phyloP scores from a whole-genome alignment of 192 early-diverging fungal species.

The Coemansia sp. region DNA sequence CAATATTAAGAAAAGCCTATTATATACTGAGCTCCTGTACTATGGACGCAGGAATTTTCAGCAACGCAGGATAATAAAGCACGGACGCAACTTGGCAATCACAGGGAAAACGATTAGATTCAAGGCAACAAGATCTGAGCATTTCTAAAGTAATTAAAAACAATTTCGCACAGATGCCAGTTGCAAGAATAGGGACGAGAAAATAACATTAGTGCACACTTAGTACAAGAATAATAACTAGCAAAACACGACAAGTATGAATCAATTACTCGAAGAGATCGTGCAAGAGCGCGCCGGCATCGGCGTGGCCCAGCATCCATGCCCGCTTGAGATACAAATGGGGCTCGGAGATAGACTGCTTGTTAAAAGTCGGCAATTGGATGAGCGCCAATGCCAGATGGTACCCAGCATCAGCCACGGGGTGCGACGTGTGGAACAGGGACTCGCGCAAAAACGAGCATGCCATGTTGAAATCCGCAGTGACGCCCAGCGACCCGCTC shows the following conservation, averaged over 20 bases:
- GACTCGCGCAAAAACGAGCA: conserved; percentile 53
- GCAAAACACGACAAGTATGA: conserved; percentile 1
- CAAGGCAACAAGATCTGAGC: neutral
- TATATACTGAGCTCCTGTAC: neutral
- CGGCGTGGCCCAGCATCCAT: conserved; percentile 47
- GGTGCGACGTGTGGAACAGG: conserved; percentile 49
- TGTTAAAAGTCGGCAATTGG: conserved; percentile 52
- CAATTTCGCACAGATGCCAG: neutral
- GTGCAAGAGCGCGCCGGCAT: conserved; percentile 45
- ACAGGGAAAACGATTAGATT: neutral
- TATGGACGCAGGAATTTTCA: neutral
- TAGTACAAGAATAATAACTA: conserved; percentile 13
- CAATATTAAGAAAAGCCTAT: neutral
- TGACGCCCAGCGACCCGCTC: conserved; percentile 45
- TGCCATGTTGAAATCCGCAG: conserved; percentile 52
- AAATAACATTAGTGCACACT: conserved; percentile 5
- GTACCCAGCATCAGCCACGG: conserved; percentile 54
- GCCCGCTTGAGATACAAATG: conserved; percentile 53
- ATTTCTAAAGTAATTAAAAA: too few species aligned
- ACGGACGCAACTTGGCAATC: too few species aligned
- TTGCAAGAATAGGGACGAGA: neutral
- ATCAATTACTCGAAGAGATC: conserved; percentile 40
- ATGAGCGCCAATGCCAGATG: conserved; percentile 50
- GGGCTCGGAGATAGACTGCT: conserved; percentile 39
- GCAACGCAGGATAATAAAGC: too few species aligned